Evolutionary conservation across 1,284 basidiomycete species (phyloP).

Genomic region (Cryptococcus jaspeensis): DNA sequence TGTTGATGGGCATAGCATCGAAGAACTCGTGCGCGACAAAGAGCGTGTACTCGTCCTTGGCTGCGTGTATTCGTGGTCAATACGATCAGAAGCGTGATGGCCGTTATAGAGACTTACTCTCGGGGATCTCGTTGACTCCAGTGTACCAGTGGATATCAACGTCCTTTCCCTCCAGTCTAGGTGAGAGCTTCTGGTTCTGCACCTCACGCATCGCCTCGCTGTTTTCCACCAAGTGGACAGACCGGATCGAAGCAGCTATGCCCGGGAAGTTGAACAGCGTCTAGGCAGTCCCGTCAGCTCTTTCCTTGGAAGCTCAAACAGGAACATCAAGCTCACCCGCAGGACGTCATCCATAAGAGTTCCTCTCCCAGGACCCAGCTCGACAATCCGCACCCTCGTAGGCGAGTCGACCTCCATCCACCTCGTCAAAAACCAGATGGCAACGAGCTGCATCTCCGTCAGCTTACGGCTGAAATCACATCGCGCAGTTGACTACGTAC

Average conservation of each 20-base stretch:
- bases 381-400: conserved; percentile 68
- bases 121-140: conserved; percentile 65
- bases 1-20: conserved; percentile 89
- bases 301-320: background rate
- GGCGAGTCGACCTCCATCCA: conserved; percentile 65
- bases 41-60: conserved; percentile 69
- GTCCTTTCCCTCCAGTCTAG: conserved; percentile 29
- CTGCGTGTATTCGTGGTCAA: background rate
- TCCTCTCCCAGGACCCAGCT: conserved; percentile 91
- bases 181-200: conserved; percentile 62
- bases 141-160: conserved; percentile 69
- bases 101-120: conserved; percentile 37
- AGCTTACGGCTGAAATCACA: background rate
- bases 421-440: conserved; percentile 78
- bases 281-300: conserved; percentile 15
- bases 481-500: conserved; percentile 56
- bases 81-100: background rate
- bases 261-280: conserved; percentile 54
- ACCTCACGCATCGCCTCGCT: conserved; percentile 65
- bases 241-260: conserved; percentile 57
- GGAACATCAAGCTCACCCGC: conserved; percentile 58
- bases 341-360: conserved; percentile 91
- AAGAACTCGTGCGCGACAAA: conserved; percentile 97
- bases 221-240: conserved; percentile 78
- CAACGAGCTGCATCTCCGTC: conserved; percentile 63